phyloP scores from a whole-genome alignment of 225 moss, liverwort and hornwort species.

The Neckera pumila region DNA sequence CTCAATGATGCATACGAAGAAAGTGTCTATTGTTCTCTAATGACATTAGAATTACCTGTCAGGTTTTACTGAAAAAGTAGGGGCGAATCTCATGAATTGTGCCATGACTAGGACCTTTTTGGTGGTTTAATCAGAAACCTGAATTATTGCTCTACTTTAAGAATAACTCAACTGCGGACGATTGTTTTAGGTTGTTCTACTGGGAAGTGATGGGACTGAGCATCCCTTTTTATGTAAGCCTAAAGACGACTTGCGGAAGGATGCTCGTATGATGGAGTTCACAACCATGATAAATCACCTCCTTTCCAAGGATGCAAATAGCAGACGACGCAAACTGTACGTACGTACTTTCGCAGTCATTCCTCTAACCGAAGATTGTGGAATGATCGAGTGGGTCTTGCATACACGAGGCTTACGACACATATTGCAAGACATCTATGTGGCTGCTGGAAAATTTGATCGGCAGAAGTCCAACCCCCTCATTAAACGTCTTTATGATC shows the following conservation, averaged over 20 bases:
- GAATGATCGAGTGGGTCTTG: constrained; percentile 99
- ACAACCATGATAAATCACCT: constrained; percentile 98
- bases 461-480: constrained; percentile 82
- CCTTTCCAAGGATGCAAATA: constrained; percentile 88
- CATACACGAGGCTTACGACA: constrained; percentile 91
- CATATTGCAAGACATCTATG: constrained; percentile 88
- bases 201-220: constrained; percentile 85
- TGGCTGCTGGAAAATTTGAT: constrained; percentile 81
- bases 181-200: constrained; percentile 63
- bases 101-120: background rate
- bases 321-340: constrained; percentile 84
- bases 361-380: constrained; percentile 96
- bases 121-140: background rate
- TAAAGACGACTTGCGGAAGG: constrained; percentile 95
- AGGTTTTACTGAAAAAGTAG: background rate
- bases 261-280: constrained; percentile 99
- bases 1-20: background rate
- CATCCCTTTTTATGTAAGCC: constrained; percentile 98
- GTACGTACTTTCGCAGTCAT: constrained; percentile 97
- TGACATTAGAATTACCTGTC: background rate
- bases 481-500: constrained; percentile 87
- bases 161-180: background rate
- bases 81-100: background rate
- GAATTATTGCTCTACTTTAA: background rate
- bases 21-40: background rate